Conservation (phyloP, 768 basidiomycete species). For the Dioszegia aurantiaca region DNA sequence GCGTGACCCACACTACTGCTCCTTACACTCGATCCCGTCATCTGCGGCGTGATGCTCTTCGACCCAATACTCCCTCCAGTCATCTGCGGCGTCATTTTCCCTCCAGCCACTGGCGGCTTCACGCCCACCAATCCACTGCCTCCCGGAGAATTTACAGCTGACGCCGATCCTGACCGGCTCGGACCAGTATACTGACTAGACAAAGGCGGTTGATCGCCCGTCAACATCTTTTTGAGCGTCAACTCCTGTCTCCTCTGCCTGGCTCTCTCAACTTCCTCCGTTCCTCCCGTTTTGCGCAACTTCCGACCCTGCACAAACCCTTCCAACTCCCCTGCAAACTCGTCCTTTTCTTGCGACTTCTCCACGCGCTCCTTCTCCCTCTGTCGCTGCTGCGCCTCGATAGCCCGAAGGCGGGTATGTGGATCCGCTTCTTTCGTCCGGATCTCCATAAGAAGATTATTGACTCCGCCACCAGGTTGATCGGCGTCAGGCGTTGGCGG, state of each 20-base stretch:
- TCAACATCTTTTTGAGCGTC: slow-evolving; percentile 86
- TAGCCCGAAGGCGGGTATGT: slow-evolving; percentile 81
- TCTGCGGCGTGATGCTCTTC: background rate
- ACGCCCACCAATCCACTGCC: background rate
- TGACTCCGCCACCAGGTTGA: slow-evolving; percentile 66
- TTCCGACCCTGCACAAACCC: slow-evolving; percentile 86
- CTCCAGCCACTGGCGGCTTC: background rate
- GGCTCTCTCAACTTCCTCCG: slow-evolving; percentile 84
- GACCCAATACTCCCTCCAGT: slow-evolving; percentile 21
- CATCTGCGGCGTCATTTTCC: slow-evolving; percentile 26
- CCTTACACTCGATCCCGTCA: slow-evolving; percentile 5
- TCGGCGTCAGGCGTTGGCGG: slow-evolving; percentile 65
- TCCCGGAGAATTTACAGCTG: background rate
- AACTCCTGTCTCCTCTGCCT: slow-evolving; percentile 78
- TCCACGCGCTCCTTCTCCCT: slow-evolving; percentile 70
- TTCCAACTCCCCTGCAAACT: slow-evolving; percentile 76
- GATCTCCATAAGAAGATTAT: slow-evolving; percentile 72
- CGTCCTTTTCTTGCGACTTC: slow-evolving; percentile 56
- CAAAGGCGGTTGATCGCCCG: slow-evolving; percentile 18
- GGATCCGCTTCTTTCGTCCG: slow-evolving; percentile 77
- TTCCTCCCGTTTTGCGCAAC: slow-evolving; percentile 91
- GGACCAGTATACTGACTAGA: slow-evolving; percentile 12
- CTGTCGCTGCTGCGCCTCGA: slow-evolving; percentile 78
- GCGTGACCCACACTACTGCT: background rate
- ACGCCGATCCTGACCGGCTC: background rate